These are phyloP conservation scores for Zygosaccharomyces pseudorouxii DNA, from an alignment of 805 yeast genomes.

Conservation along the genomic window DNA sequence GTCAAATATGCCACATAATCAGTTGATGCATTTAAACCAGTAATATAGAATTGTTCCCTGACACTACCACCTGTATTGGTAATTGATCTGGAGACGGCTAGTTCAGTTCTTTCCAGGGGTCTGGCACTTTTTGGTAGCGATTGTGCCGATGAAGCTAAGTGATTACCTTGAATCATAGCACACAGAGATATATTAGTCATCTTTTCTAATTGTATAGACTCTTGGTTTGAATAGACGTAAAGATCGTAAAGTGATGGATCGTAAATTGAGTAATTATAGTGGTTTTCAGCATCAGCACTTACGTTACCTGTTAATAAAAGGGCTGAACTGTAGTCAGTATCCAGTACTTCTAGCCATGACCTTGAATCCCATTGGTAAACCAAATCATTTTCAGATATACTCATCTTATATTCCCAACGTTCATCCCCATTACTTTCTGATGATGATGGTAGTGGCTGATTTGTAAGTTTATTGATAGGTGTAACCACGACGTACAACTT, in stretches of 20 bases:
- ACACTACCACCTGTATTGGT: constrained; percentile 45
- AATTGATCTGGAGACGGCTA: constrained; percentile 30
- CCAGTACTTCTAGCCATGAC: constrained; percentile 54
- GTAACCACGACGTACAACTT: constrained; percentile 26
- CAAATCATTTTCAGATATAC: constrained; percentile 57
- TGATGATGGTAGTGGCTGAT: constrained; percentile 8
- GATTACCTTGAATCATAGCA: constrained; percentile 57
- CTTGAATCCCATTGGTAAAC: constrained; percentile 66
- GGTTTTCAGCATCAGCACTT: constrained; percentile 21
- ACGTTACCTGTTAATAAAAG: constrained; percentile 59
- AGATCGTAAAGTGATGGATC: constrained; percentile 35
- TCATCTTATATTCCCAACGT: constrained; percentile 60
- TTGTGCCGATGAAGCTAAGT: constrained; percentile 30
- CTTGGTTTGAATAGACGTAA: constrained; percentile 45
- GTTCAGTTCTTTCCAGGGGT: constrained; percentile 13
- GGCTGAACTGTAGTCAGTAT: constrained; percentile 65
- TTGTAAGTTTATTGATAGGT: constrained; percentile 24
- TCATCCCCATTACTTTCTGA: constrained; percentile 8
- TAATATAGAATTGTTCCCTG: constrained; percentile 58
- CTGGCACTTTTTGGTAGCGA: constrained; percentile 6
- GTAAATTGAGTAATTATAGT: constrained; percentile 21
- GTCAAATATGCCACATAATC: constrained; percentile 61
- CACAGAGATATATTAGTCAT: constrained; percentile 59
- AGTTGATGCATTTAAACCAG: constrained; percentile 57
- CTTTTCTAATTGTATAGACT: constrained; percentile 33